These are phyloP conservation scores for Solanum bulbocastanum DNA, from an alignment of 257 asterid genomes.

Conservation along the genomic window DNA sequence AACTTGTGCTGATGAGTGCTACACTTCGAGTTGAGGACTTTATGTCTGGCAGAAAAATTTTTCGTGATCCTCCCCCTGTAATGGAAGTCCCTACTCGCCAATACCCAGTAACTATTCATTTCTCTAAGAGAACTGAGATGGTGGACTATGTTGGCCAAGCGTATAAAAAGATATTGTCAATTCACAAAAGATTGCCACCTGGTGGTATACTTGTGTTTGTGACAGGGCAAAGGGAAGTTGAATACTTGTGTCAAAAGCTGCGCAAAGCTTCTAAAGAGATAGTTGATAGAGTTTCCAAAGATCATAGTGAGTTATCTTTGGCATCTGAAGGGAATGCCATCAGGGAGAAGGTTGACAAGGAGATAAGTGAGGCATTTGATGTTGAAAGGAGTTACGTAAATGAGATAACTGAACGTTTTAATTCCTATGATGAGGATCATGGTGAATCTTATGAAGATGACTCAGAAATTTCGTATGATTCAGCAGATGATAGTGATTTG, in stretches of 20 bases:
- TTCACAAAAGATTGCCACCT: constrained; percentile 85
- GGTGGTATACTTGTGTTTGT: constrained; percentile 96
- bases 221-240: constrained; percentile 93
- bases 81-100: constrained; percentile 87
- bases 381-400: constrained; percentile 30
- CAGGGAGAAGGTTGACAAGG: constrained; percentile 46
- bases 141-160: constrained; percentile 89
- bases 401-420: constrained; percentile 63
- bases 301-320: constrained; percentile 15
- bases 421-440: constrained; percentile 44
- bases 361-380: constrained; percentile 75
- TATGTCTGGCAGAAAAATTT: constrained; percentile 47
- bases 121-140: constrained; percentile 74
- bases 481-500: constrained; percentile 71
- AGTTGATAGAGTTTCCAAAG: constrained; percentile 19
- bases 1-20: constrained; percentile 93
- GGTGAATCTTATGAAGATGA: constrained; percentile 42
- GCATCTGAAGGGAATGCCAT: constrained; percentile 20
- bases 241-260: constrained; percentile 61
- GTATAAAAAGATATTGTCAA: constrained; percentile 68
- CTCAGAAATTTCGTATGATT: constrained; percentile 48
- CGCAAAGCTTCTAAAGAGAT: constrained; percentile 51
- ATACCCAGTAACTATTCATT: constrained; percentile 75
- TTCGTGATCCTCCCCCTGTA: constrained; percentile 65
- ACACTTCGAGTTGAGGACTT: constrained; percentile 90